Percentiles rank a stretch among this genome's conserved stretches.
These are phyloP conservation scores for Blastocystis sp. DNA, from an alignment of 352 stramenopile genomes.

Conservation along the genomic window DNA sequence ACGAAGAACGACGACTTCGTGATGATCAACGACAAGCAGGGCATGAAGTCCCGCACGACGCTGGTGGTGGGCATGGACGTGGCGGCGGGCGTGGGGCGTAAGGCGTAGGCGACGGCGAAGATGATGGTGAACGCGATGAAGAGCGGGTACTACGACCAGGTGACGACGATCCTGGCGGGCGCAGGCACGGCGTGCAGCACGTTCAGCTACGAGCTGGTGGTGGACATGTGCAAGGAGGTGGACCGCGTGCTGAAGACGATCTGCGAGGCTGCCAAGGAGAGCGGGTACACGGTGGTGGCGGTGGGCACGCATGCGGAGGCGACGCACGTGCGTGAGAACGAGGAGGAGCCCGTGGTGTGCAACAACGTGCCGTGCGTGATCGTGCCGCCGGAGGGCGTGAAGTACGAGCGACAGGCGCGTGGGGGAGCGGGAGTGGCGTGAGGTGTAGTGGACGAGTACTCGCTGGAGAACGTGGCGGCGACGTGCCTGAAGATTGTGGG, in stretches of 20 bases:
- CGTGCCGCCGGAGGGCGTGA: not conserved
- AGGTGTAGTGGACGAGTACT: constrained; percentile 28
- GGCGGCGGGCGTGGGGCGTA: not conserved
- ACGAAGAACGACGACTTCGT: not conserved
- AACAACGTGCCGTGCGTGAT: constrained; percentile 29
- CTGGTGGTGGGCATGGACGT: constrained; percentile 5
- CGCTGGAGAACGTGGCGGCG: constrained; percentile 50
- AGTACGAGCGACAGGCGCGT: constrained; percentile 1
- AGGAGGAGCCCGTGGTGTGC: not conserved
- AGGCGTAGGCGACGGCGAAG: constrained; percentile 9
- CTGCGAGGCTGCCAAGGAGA: not conserved
- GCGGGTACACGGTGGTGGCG: constrained; percentile 15
- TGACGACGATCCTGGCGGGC: not conserved
- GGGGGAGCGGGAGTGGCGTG: not conserved
- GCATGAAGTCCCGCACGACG: not conserved
- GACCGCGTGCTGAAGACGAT: constrained; percentile 47
- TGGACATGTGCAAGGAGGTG: constrained; percentile 28
- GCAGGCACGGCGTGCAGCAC: not conserved
- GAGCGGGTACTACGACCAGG: constrained; percentile 2
- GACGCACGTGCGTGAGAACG: not conserved
- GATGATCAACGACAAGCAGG: constrained; percentile 2
- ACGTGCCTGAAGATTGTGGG: constrained; percentile 46
- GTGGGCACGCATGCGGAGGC: constrained; percentile 18
- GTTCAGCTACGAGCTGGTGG: constrained; percentile 7
- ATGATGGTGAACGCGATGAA: constrained; percentile 13